Conservation (phyloP, 2,329 filamentous ascomycete species). For the Scedosporium boydii region DNA sequence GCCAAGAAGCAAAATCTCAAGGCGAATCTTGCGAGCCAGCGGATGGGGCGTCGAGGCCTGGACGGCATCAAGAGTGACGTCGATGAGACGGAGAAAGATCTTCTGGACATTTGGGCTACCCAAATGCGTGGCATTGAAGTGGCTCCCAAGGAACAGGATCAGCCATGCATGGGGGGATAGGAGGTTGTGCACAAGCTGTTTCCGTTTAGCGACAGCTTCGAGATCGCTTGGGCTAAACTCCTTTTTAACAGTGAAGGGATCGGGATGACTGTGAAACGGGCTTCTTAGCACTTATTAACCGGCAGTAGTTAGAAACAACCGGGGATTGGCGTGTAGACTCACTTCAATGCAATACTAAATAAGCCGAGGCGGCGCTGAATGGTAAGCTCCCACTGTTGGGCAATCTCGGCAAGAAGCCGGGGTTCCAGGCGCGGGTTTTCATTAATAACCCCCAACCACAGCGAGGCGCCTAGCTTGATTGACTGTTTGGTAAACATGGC, state of each 20-base stretch:
- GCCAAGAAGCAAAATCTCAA: conserved; percentile 78
- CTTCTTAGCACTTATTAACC: conserved; percentile 18
- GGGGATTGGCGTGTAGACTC: conserved; percentile 18
- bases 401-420: conserved; percentile 75
- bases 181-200: conserved; percentile 70
- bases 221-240: conserved; percentile 91
- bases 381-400: conserved; percentile 82
- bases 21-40: conserved; percentile 82
- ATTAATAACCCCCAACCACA: conserved; percentile 96
- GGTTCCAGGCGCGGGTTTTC: conserved; percentile 87
- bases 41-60: conserved; percentile 66
- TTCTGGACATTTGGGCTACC: conserved; percentile 73
- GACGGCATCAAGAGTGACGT: conserved; percentile 67
- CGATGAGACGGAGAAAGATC: conserved; percentile 72
- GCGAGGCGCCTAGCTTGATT: conserved; percentile 86
- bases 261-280: conserved; percentile 45
- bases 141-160: conserved; percentile 82
- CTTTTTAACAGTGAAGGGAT: conserved; percentile 84
- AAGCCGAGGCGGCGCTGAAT: conserved; percentile 70
- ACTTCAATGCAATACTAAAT: conserved; percentile 64
- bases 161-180: conserved; percentile 80
- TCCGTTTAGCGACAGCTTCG: conserved; percentile 60
- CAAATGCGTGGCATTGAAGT: conserved; percentile 88
- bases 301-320: not conserved
- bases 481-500: conserved; percentile 88